phyloP scores from a whole-genome alignment of 2,329 filamentous ascomycete species.

The Talaromyces sp. region DNA sequence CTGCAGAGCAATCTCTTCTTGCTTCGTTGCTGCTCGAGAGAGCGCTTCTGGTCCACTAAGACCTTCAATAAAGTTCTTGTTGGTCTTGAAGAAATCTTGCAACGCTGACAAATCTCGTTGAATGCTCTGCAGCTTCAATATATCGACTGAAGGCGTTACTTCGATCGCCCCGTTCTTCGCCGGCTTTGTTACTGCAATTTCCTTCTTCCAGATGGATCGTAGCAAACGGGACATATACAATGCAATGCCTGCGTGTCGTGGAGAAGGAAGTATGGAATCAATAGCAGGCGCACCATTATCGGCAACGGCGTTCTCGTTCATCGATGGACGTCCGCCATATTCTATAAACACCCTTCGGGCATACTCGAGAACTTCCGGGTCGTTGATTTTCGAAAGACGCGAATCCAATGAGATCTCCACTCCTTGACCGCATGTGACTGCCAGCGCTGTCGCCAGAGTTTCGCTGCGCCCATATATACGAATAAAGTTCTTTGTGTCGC shows the following conservation, averaged over 20 bases:
- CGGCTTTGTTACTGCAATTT: constrained; percentile 57
- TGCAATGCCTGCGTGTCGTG: constrained; percentile 80
- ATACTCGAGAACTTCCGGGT: constrained; percentile 78
- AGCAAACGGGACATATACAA: constrained; percentile 85
- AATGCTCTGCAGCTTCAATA: constrained; percentile 65
- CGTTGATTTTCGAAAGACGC: constrained; percentile 65
- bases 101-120: constrained; percentile 77
- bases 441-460: constrained; percentile 82
- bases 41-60: constrained; percentile 84
- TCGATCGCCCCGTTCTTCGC: constrained; percentile 43
- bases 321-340: constrained; percentile 78
- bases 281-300: constrained; percentile 60
- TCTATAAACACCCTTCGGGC: constrained; percentile 87
- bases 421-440: constrained; percentile 91
- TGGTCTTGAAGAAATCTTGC: constrained; percentile 76
- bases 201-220: constrained; percentile 78
- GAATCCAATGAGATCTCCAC: constrained; percentile 69
- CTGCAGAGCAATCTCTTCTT: constrained; percentile 87
- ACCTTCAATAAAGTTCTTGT: constrained; percentile 87
- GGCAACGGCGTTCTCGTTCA: constrained; percentile 68
- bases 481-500: constrained; percentile 77
- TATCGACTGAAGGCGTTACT: constrained; percentile 61
- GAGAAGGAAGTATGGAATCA: constrained; percentile 80
- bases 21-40: constrained; percentile 69
- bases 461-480: constrained; percentile 82